These are phyloP conservation scores for Glaciozyma martinii DNA, from an alignment of 768 basidiomycete species.

Conservation along the genomic window DNA sequence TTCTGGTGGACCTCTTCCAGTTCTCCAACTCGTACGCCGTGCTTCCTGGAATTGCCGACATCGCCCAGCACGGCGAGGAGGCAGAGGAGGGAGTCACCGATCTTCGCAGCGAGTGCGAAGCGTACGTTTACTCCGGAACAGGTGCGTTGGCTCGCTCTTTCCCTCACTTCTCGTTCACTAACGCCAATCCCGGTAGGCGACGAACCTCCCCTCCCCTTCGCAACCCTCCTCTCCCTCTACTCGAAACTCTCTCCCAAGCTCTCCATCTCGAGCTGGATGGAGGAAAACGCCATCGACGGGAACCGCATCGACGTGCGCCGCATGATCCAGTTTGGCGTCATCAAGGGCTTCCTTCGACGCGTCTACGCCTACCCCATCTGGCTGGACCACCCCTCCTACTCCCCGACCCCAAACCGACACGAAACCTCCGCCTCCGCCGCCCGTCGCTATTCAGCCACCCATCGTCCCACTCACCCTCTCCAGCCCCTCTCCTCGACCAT, in stretches of 20 bases:
- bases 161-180: background rate
- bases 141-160: conserved; percentile 3
- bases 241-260: conserved; percentile 73
- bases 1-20: conserved; percentile 95
- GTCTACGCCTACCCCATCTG: conserved; percentile 89
- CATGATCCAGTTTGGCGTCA: conserved; percentile 95
- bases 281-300: conserved; percentile 57
- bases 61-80: conserved; percentile 49
- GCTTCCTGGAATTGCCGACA: conserved; percentile 73
- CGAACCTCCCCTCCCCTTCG: conserved; percentile 66
- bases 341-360: conserved; percentile 92
- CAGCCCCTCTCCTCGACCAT: background rate
- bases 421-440: conserved; percentile 18
- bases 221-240: conserved; percentile 74
- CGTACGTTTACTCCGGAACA: conserved; percentile 57
- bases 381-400: conserved; percentile 33
- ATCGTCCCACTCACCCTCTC: background rate
- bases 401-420: conserved; percentile 5
- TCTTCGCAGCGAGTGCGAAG: conserved; percentile 76
- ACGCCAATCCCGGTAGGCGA: conserved; percentile 22
- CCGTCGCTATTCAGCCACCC: background rate
- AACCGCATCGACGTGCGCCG: conserved; percentile 80
- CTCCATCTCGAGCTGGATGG: conserved; percentile 81
- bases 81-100: conserved; percentile 53
- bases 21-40: conserved; percentile 96